Evolutionary conservation across 1,139 yeast species (phyloP).

Genomic region (Zygosaccharomyces pseudobailii): DNA sequence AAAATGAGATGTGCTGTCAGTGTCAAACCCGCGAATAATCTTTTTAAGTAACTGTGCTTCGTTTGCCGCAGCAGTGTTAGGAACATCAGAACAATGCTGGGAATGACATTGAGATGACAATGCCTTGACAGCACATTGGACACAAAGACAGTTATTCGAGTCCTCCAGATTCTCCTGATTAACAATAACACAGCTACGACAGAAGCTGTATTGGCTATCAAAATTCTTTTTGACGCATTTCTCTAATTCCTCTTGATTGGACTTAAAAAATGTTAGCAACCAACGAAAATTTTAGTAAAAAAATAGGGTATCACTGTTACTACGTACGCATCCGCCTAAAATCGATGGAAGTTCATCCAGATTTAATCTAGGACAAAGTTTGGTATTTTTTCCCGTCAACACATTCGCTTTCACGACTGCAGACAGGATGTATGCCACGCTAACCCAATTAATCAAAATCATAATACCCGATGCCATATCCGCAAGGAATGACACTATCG

Average conservation of each 20-base stretch:
- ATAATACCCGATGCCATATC: neutral
- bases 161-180: conserved; percentile 11
- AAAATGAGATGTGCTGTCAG: neutral
- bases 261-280: neutral
- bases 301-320: conserved; percentile 9
- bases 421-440: neutral
- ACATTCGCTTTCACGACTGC: neutral
- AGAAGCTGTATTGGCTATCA: conserved; percentile 10
- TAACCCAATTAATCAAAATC: conserved; percentile 1
- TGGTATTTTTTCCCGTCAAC: neutral
- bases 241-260: conserved; percentile 4
- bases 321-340: conserved; percentile 7
- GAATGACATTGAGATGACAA: conserved; percentile 14
- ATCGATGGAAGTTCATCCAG: neutral
- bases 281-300: neutral
- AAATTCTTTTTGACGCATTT: conserved; percentile 15
- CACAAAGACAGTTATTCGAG: conserved; percentile 20
- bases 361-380: conserved; percentile 9
- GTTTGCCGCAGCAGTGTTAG: neutral
- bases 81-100: conserved; percentile 6
- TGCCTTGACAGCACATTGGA: conserved; percentile 18
- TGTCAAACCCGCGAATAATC: neutral
- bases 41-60: neutral
- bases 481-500: neutral
- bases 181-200: conserved; percentile 17